Conservation (phyloP, 345 rosid genomes). For the Rhizophora mangle region DNA sequence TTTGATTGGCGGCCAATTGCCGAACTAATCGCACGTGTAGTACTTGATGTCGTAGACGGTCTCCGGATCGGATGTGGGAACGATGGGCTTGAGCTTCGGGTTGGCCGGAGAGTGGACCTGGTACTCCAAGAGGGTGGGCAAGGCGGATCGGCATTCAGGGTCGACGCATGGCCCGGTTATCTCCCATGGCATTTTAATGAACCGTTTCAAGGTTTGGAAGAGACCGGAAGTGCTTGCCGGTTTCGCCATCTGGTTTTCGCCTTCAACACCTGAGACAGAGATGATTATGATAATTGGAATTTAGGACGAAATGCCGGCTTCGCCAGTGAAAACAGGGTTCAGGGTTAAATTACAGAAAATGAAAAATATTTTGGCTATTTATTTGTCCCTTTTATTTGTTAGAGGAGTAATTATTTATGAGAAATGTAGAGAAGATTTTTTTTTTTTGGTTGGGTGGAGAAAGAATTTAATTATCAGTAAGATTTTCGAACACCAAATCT, state of each 20-base stretch:
- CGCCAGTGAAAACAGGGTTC: no score
- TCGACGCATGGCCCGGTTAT: constrained; percentile 85
- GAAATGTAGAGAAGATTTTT: no score
- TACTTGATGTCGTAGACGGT: constrained; percentile 86
- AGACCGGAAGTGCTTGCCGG: constrained; percentile 45
- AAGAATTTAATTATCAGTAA: no score
- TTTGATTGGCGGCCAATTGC: constrained; percentile 78
- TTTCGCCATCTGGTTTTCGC: constrained; percentile 54
- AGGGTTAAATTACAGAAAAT: no score
- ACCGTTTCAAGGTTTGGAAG: constrained; percentile 59
- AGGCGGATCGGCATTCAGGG: constrained; percentile 66
- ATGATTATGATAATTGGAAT: no score
- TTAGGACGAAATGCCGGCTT: no score
- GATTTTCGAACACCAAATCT: no score
- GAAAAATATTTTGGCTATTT: no score
- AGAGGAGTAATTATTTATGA: no score
- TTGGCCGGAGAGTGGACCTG: constrained; percentile 82
- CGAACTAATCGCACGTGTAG: constrained; percentile 70
- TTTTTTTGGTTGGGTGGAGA: no score
- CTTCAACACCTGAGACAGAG: neutral
- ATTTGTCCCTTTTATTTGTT: no score
- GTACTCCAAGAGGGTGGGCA: constrained; percentile 65
- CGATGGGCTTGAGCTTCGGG: constrained; percentile 41
- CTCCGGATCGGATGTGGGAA: constrained; percentile 78
- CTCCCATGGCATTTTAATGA: constrained; percentile 92